Base-by-base conservation (phyloP, 2,329 filamentous ascomycete species). In the Xylogone sp. region DNA sequence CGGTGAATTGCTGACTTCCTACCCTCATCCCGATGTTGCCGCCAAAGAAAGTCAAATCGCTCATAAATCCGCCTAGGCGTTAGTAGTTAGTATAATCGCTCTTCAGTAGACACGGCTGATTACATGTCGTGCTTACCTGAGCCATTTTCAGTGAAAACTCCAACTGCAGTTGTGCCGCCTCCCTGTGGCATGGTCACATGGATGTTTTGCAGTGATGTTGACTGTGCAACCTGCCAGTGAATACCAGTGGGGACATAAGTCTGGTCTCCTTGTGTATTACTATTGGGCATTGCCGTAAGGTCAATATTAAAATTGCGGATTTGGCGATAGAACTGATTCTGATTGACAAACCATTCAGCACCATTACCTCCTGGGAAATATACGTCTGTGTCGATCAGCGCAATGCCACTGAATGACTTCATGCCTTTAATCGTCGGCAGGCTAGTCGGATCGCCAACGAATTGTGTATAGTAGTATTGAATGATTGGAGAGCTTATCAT, bases 401-500 rank as follows among this genome's bases (percentile, higher is more conserved):
- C 90, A 74, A 96, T 92, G 47, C 91, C 92, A 3, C 75, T 63
- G 96, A 96, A 61, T 75, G 74, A 29, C 83, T 64, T 1, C 81
- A 68, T 2, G 87, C 87, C 73, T 91, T 90, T 68, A 96, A 75
- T n/a, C 0, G 84, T 84, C 0, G 93, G 90, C 6, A 86, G 75
- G 95, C 94, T 78, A 75, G 94, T n/a, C n/a, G 94, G 78, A 21
- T 51, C 21, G 9, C 48, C 48, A 21, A 50, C 31, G 21, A 53
- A 43, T 21, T 53, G 48, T 19, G 48, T 51, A 42, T 43, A 46
- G 21, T 96, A 96, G 70, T 86, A 87, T 67, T 89, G 86, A 47
- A 90, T 72, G 59, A 96, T 82, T n/a, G 91, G 87, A 64, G 76
- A 80, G 65, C 83, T 88, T 58, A 96, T 86, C n/a, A 87, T 64